phyloP scores from a whole-genome alignment of 1,284 basidiomycete genomes.

The Ustilago lituana region DNA sequence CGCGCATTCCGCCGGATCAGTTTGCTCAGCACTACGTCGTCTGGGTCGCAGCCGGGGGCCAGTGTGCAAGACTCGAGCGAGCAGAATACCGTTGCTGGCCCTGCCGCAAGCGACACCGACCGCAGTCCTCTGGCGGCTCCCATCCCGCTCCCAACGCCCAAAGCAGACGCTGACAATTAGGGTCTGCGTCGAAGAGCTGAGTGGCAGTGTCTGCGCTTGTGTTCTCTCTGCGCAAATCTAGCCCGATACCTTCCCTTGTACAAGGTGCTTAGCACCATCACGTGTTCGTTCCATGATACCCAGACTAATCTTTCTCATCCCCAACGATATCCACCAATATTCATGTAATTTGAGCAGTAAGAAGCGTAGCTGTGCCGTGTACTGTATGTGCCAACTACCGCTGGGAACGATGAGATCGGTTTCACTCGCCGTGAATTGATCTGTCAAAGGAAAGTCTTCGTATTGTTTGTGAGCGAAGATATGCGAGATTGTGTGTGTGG shows the following conservation, averaged over 20 bases:
- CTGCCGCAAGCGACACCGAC: neutral
- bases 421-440: neutral
- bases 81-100: neutral
- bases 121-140: conserved; percentile 14
- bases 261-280: too few relatives aligned
- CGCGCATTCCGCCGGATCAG: conserved; percentile 36
- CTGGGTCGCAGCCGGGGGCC: conserved; percentile 1
- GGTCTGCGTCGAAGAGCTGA: neutral
- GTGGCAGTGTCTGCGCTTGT: neutral
- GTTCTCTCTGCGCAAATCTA: neutral
- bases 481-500: too few relatives aligned
- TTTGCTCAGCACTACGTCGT: conserved; percentile 18
- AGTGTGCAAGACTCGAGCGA: conserved; percentile 1
- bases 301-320: too few relatives aligned
- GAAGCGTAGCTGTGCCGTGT: too few relatives aligned
- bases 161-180: neutral
- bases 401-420: too few relatives aligned
- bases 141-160: neutral
- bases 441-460: neutral
- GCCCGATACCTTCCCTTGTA: neutral
- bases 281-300: too few relatives aligned
- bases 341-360: too few relatives aligned
- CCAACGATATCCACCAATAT: too few relatives aligned
- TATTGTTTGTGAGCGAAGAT: neutral
- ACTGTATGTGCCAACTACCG: too few relatives aligned